Conservation (phyloP, 495 filamentous ascomycete species). For the Thermothielavioides terrestris region DNA sequence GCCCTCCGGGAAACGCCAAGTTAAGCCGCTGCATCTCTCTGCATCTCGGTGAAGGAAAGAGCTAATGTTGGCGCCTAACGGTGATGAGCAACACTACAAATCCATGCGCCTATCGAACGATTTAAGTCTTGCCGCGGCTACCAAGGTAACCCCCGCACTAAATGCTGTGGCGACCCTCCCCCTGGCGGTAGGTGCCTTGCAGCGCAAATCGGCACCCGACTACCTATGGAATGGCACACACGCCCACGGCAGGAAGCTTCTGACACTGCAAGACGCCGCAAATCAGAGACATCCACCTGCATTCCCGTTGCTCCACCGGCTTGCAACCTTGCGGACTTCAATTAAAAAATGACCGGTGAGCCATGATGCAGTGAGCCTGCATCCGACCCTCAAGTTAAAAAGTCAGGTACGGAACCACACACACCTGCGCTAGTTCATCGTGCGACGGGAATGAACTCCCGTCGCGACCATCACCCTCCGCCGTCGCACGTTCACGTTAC, state of each 20-base stretch:
- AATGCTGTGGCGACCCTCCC: conserved; percentile 4
- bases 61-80: too few species aligned
- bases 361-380: not conserved
- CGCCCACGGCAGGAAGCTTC: not conserved
- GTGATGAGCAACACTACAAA: too few species aligned
- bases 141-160: conserved; percentile 17
- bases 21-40: not conserved
- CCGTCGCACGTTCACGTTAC: too few species aligned
- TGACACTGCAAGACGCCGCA: not conserved
- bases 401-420: not conserved
- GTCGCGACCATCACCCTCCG: not conserved
- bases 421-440: not conserved
- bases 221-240: too few species aligned
- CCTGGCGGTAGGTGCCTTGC: not conserved
- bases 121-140: not conserved
- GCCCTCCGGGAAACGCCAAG: too few species aligned
- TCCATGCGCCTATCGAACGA: too few species aligned
- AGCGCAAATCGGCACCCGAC: too few species aligned
- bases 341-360: conserved; percentile 3
- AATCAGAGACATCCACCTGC: conserved; percentile 3
- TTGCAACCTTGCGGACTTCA: conserved; percentile 2
- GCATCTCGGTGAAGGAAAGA: not conserved
- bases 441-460: not conserved
- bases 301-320: not conserved
- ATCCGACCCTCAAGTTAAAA: not conserved